phyloP scores from a whole-genome alignment of 305 asterid species.

The Fraxinus paxiana region DNA sequence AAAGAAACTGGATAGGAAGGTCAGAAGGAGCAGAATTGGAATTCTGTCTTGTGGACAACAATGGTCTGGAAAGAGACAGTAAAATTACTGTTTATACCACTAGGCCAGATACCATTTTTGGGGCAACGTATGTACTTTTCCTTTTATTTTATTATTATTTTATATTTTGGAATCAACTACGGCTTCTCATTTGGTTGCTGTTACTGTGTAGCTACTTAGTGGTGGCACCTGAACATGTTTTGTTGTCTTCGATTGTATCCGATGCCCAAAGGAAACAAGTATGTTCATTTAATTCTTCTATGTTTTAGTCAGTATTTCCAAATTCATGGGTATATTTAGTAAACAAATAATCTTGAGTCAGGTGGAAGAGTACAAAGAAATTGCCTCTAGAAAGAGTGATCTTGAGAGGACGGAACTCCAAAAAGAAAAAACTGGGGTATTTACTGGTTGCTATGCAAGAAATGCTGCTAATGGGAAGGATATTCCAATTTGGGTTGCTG shows the following conservation, averaged over 20 bases:
- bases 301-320: neutral
- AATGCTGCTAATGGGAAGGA: conserved; percentile 77
- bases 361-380: conserved; percentile 85
- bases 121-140: conserved; percentile 71
- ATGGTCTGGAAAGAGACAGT: conserved; percentile 44
- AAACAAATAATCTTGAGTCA: conserved; percentile 29
- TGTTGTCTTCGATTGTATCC: conserved; percentile 61
- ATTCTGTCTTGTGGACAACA: conserved; percentile 43
- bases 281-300: conserved; percentile 28
- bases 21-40: conserved; percentile 93
- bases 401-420: conserved; percentile 96
- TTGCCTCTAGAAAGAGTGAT: conserved; percentile 86
- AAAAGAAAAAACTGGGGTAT: conserved; percentile 89
- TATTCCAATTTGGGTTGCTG: conserved; percentile 95
- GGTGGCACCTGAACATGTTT: conserved; percentile 83
- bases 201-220: conserved; percentile 65
- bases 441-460: conserved; percentile 83
- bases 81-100: conserved; percentile 81
- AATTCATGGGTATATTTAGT: conserved; percentile 9
- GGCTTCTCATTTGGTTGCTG: conserved; percentile 26
- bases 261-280: conserved; percentile 61
- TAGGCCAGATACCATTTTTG: conserved; percentile 90
- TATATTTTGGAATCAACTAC: conserved; percentile 1
- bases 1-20: conserved; percentile 96
- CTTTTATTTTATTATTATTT: conserved; percentile 13